Evolutionary conservation across 192 early-diverging fungal genomes (phyloP).

Genomic region (Linderina pennispora): DNA sequence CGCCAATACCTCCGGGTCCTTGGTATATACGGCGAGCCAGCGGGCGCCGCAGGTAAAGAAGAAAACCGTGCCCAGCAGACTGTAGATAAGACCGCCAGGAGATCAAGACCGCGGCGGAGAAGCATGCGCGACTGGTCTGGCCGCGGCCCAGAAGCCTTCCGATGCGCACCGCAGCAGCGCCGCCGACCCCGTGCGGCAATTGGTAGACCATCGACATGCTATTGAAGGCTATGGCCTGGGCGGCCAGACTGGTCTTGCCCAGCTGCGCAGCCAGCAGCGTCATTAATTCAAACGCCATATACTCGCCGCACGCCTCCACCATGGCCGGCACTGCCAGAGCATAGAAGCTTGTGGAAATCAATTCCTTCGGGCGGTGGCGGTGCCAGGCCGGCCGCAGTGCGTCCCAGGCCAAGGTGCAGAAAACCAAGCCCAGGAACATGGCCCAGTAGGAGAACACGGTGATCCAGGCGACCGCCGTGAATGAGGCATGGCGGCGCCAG

Average conservation of each 20-base stretch:
- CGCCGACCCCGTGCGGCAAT: conserved; percentile 49
- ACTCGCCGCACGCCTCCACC: conserved; percentile 65
- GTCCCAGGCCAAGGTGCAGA: conserved; percentile 57
- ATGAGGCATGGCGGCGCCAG: conserved; percentile 61
- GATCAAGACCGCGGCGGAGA: conserved; percentile 34
- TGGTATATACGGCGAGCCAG: conserved; percentile 58
- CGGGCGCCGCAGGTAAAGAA: conserved; percentile 27
- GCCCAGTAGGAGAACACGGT: conserved; percentile 71
- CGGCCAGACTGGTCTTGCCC: conserved; percentile 47
- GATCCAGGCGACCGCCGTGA: conserved; percentile 78
- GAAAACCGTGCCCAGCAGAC: conserved; percentile 39
- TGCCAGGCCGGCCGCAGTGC: conserved; percentile 58
- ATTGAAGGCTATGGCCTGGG: conserved; percentile 54
- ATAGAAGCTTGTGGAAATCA: conserved; percentile 33
- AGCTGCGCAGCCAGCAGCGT: conserved; percentile 49
- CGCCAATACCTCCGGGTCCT: conserved; percentile 16
- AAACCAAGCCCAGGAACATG: conserved; percentile 57
- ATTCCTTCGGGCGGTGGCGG: conserved; percentile 40
- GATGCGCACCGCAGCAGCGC: conserved; percentile 49
- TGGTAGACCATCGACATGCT: conserved; percentile 50
- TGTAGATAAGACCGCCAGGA: conserved; percentile 45
- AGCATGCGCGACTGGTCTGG: conserved; percentile 43
- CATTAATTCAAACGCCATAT: conserved; percentile 50
- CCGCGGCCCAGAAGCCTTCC: conserved; percentile 44
- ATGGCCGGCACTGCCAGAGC: conserved; percentile 68